Conservation (phyloP, 1,284 basidiomycete genomes). For the Blastosporella zonata region DNA sequence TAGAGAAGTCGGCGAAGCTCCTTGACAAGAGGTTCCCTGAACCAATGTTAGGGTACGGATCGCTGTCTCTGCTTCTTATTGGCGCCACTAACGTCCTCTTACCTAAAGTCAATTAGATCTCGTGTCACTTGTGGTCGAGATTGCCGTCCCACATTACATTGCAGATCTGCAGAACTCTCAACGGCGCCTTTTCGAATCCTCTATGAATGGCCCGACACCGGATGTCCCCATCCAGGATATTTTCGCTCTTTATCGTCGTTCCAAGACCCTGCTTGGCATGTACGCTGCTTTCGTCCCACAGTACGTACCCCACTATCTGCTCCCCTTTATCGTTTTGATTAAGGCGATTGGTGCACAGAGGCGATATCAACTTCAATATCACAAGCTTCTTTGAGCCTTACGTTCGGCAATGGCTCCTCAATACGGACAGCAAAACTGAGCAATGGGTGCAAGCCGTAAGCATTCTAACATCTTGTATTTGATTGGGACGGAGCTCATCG, state of each 20-base stretch:
- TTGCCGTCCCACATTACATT: constrained; percentile 73
- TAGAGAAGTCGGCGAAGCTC: constrained; percentile 82
- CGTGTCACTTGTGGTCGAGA: constrained; percentile 74
- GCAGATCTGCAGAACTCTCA: constrained; percentile 73
- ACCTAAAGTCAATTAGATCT: constrained; percentile 67
- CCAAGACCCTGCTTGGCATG: constrained; percentile 74
- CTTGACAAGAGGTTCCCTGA: constrained; percentile 85
- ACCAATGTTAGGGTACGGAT: constrained; percentile 72
- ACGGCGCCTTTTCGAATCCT: constrained; percentile 71
- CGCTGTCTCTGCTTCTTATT: background rate
- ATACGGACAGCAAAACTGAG: constrained; percentile 86
- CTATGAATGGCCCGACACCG: constrained; percentile 75
- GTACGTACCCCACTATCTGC: constrained; percentile 41
- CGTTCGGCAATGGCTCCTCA: constrained; percentile 87
- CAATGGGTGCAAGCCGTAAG: constrained; percentile 92
- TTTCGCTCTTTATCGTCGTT: constrained; percentile 79
- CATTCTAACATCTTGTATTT: constrained; percentile 15
- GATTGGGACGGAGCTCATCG: background rate
- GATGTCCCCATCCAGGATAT: constrained; percentile 86
- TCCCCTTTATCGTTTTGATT: background rate
- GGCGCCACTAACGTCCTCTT: background rate
- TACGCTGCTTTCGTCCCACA: constrained; percentile 76
- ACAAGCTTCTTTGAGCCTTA: constrained; percentile 84
- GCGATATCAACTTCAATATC: constrained; percentile 62
- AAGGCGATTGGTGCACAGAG: constrained; percentile 33